phyloP scores from a whole-genome alignment of 768 basidiomycete genomes.

The Tylopilus sp. region DNA sequence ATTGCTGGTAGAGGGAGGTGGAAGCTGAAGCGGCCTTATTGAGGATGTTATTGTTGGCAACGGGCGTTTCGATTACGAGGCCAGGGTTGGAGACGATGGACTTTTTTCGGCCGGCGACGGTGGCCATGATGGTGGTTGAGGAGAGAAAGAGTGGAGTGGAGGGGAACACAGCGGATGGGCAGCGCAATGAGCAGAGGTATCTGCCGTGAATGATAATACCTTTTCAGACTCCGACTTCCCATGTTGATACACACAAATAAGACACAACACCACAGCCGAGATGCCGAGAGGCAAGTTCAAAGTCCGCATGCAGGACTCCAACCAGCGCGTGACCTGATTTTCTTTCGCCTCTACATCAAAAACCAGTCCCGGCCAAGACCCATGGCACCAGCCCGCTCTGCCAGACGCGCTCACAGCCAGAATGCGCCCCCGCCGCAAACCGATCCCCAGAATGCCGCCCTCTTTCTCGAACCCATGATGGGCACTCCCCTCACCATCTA shows the following conservation, averaged over 20 bases:
- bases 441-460: conserved; percentile 36
- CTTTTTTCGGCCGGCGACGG: conserved; percentile 71
- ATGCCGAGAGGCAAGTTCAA: conserved; percentile 14
- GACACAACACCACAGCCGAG: conserved; percentile 14
- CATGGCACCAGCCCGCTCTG: conserved; percentile 78
- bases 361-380: conserved; percentile 46
- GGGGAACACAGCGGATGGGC: not conserved
- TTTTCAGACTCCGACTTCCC: conserved; percentile 27
- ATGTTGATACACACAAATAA: conserved; percentile 30
- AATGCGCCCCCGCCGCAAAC: conserved; percentile 25
- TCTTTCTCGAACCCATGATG: conserved; percentile 83
- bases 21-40: conserved; percentile 87
- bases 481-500: conserved; percentile 73
- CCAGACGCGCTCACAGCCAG: conserved; percentile 44
- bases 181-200: conserved; percentile 1
- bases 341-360: conserved; percentile 22
- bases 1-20: conserved; percentile 90
- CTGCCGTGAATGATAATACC: conserved; percentile 25
- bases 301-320: conserved; percentile 29
- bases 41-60: conserved; percentile 81
- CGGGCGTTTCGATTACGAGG: conserved; percentile 69
- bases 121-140: conserved; percentile 42
- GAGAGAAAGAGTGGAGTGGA: not conserved
- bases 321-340: conserved; percentile 21
- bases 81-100: conserved; percentile 64